A percentile compares a stretch with the other conserved stretches of the same genome.
These are phyloP conservation scores for Pythium scleroteichum DNA, from an alignment of 352 stramenopile species.

Conservation along the genomic window DNA sequence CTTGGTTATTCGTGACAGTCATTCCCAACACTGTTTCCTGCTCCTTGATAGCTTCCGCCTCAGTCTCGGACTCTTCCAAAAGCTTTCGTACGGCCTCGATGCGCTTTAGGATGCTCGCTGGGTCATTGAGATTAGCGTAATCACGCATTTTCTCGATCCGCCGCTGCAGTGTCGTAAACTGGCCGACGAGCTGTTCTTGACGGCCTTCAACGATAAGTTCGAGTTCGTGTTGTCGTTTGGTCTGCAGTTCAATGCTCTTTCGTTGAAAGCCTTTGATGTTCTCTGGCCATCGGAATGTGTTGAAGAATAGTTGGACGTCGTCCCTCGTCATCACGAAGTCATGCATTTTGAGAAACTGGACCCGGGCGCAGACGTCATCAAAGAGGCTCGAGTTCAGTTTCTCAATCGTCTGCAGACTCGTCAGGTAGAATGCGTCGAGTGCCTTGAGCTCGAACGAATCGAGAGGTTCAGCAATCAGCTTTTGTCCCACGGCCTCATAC, in stretches of 20 bases:
- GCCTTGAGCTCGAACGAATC: conserved; percentile 90
- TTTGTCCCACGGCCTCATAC: conserved; percentile 89
- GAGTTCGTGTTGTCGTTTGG: conserved; percentile 87
- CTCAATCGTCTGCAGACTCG: conserved; percentile 73
- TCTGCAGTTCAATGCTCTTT: conserved; percentile 91
- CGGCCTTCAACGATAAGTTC: conserved; percentile 89
- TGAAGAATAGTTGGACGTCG: conserved; percentile 91
- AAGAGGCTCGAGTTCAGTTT: conserved; percentile 74
- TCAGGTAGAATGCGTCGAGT: conserved; percentile 83
- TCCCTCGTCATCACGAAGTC: conserved; percentile 86
- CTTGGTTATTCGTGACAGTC: conserved; percentile 80
- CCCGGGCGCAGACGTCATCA: conserved; percentile 69
- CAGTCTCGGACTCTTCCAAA: conserved; percentile 77
- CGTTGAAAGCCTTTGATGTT: conserved; percentile 90
- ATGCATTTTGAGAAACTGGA: conserved; percentile 89
- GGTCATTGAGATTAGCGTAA: conserved; percentile 80
- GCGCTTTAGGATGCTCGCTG: conserved; percentile 77
- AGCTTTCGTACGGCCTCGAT: conserved; percentile 79
- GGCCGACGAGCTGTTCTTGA: conserved; percentile 81
- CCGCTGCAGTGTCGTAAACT: conserved; percentile 76
- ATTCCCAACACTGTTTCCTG: conserved; percentile 89
- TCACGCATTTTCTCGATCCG: conserved; percentile 92
- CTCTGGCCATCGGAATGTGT: conserved; percentile 89
- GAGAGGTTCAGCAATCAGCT: conserved; percentile 83
- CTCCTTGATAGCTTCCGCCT: conserved; percentile 85